These are phyloP conservation scores for Boletus bicolor DNA, from an alignment of 768 basidiomycete genomes.

Conservation along the genomic window DNA sequence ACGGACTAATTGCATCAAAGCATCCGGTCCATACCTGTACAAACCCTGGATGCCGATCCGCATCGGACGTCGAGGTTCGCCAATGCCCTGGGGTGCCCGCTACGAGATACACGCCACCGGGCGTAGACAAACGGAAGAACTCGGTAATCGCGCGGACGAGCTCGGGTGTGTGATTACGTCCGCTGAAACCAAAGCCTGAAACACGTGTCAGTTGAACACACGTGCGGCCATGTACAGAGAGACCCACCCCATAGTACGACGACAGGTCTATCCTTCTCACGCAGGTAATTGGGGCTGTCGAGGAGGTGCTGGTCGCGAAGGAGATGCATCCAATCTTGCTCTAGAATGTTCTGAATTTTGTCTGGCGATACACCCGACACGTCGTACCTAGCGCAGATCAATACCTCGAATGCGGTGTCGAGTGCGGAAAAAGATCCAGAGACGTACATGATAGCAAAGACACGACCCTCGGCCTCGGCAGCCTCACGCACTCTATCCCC, in stretches of 20 bases:
- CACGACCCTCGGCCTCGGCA: slow-evolving; percentile 76
- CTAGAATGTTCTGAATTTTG: slow-evolving; percentile 61
- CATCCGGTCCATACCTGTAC: slow-evolving; percentile 69
- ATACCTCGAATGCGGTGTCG: not conserved
- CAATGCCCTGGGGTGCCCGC: slow-evolving; percentile 72
- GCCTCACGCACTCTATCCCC: slow-evolving; percentile 69
- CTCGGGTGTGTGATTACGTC: slow-evolving; percentile 57
- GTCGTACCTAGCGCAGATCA: slow-evolving; percentile 60
- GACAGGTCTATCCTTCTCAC: slow-evolving; percentile 66
- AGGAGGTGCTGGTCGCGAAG: slow-evolving; percentile 57
- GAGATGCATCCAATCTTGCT: slow-evolving; percentile 74
- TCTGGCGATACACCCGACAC: slow-evolving; percentile 73
- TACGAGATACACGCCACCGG: slow-evolving; percentile 72
- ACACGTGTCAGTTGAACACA: not conserved
- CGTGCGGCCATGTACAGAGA: not conserved
- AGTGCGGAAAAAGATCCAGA: not conserved
- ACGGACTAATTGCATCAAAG: slow-evolving; percentile 79
- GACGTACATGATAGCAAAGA: slow-evolving; percentile 80
- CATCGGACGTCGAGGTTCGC: slow-evolving; percentile 69
- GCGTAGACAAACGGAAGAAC: slow-evolving; percentile 59
- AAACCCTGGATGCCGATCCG: slow-evolving; percentile 65
- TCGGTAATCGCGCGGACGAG: slow-evolving; percentile 51
- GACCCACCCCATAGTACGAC: slow-evolving; percentile 67
- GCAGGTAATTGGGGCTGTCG: slow-evolving; percentile 71
- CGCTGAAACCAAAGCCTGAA: slow-evolving; percentile 68